These are phyloP conservation scores for Luffa aegyptiaca DNA, from an alignment of 306 rosid genomes.

Conservation along the genomic window DNA sequence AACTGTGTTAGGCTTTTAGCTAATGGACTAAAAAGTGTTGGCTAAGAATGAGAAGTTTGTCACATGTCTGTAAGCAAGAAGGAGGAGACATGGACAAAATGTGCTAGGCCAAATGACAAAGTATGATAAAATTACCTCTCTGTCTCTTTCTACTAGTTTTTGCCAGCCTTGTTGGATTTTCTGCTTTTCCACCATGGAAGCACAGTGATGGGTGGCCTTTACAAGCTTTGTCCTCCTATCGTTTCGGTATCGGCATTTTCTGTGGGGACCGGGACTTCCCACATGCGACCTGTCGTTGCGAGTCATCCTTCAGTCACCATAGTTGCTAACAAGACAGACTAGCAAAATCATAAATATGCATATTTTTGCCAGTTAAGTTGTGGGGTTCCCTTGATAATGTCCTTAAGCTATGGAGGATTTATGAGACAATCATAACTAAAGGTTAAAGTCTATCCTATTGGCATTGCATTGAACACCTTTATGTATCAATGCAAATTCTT, in stretches of 20 bases:
- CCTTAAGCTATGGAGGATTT: slow-evolving; percentile 1
- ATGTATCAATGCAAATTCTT: background rate
- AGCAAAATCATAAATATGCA: slow-evolving; percentile 6
- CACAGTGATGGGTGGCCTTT: slow-evolving; percentile 1
- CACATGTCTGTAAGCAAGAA: background rate
- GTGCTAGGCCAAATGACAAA: slow-evolving; percentile 7
- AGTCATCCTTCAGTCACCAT: background rate
- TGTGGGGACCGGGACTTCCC: slow-evolving; percentile 8
- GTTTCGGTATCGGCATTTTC: background rate
- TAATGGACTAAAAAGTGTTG: background rate
- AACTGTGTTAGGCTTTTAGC: background rate
- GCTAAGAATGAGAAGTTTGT: slow-evolving; percentile 10
- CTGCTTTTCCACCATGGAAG: slow-evolving; percentile 5
- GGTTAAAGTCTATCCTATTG: background rate
- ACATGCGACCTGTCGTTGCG: slow-evolving; percentile 1
- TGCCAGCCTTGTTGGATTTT: slow-evolving; percentile 1
- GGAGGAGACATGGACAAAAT: slow-evolving; percentile 13
- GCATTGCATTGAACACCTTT: background rate
- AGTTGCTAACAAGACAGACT: slow-evolving; percentile 3
- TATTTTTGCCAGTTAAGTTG: slow-evolving; percentile 12
- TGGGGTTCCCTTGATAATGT: slow-evolving; percentile 8
- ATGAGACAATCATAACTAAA: slow-evolving; percentile 5
- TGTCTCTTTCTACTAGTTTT: slow-evolving; percentile 1
- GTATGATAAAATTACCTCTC: slow-evolving; percentile 10
- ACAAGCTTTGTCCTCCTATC: background rate